Conservation (phyloP, 2,329 filamentous ascomycete species). For the Endoconidiophora laricicola region DNA sequence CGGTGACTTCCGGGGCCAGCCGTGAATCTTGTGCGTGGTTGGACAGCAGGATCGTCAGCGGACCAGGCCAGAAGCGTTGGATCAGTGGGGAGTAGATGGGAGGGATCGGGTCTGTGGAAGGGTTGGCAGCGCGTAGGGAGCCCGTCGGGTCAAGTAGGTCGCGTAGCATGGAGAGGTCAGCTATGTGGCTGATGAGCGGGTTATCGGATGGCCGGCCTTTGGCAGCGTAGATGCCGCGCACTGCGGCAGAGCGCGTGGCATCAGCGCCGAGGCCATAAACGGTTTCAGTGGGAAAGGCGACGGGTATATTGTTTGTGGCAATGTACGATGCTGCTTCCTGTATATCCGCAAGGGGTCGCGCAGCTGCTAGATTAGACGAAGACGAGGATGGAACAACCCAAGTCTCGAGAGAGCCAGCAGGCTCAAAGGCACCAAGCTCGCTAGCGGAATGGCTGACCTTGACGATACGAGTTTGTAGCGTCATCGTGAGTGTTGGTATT, state of each 20-base stretch:
- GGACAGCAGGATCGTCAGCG: constrained; percentile 76
- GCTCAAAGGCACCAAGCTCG: constrained; percentile 22
- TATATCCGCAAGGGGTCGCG: constrained; percentile 27
- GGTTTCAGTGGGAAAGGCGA: constrained; percentile 94
- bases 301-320: constrained; percentile 50
- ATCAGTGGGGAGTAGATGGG: constrained; percentile 65
- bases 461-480: constrained; percentile 27
- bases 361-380: constrained; percentile 13
- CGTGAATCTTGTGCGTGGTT: constrained; percentile 45
- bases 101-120: constrained; percentile 37
- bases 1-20: constrained; percentile 83
- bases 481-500: background rate
- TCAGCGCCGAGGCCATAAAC: constrained; percentile 96
- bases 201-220: constrained; percentile 90
- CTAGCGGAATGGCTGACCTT: constrained; percentile 18
- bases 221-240: constrained; percentile 79
- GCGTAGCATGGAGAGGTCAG: constrained; percentile 62
- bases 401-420: constrained; percentile 21
- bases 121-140: constrained; percentile 14
- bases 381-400: constrained; percentile 24
- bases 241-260: constrained; percentile 68
- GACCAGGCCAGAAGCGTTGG: constrained; percentile 79
- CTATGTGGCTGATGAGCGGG: constrained; percentile 83
- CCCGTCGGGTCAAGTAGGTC: constrained; percentile 32
- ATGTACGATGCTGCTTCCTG: constrained; percentile 50